Percentiles rank a stretch among this genome's conserved stretches.
Conservation (phyloP, 2,329 filamentous ascomycete genomes). For the Alternaria postmessia region DNA sequence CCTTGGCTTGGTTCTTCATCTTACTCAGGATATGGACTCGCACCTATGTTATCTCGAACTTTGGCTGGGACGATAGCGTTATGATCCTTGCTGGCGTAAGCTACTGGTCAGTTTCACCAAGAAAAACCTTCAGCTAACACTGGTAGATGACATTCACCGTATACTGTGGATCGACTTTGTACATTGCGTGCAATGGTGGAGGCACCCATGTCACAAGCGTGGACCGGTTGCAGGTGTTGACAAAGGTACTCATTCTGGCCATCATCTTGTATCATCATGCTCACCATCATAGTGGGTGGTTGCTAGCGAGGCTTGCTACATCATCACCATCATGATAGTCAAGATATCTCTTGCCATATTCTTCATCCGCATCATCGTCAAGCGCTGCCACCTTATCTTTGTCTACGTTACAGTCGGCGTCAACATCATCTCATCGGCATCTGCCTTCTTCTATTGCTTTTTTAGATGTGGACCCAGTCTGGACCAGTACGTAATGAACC, state of each 20-base stretch:
- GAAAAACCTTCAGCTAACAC: constrained; percentile 9
- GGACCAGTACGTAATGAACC: constrained; percentile 41
- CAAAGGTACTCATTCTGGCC: constrained; percentile 31
- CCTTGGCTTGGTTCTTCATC: constrained; percentile 50
- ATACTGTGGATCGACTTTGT: constrained; percentile 40
- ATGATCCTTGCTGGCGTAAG: constrained; percentile 53
- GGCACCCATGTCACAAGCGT: constrained; percentile 42
- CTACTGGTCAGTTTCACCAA: neutral
- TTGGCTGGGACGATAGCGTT: constrained; percentile 56
- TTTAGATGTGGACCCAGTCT: constrained; percentile 58
- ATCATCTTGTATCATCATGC: neutral
- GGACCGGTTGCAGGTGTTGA: constrained; percentile 32
- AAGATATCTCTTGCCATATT: constrained; percentile 58
- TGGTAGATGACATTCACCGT: constrained; percentile 45
- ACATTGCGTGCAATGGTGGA: constrained; percentile 41
- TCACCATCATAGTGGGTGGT: constrained; percentile 42
- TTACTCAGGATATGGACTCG: constrained; percentile 53
- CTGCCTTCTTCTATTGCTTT: constrained; percentile 60
- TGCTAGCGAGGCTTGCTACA: constrained; percentile 50
- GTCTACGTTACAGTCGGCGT: constrained; percentile 50
- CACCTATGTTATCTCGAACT: constrained; percentile 48
- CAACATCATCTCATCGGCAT: constrained; percentile 43
- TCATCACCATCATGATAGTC: constrained; percentile 52
- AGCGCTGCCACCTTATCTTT: constrained; percentile 50
- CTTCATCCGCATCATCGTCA: constrained; percentile 55